Evolutionary conservation across 2,329 filamentous ascomycete species (phyloP), one percentile per base, ranked within the genome.

Genomic region (Penicillium sp.): DNA sequence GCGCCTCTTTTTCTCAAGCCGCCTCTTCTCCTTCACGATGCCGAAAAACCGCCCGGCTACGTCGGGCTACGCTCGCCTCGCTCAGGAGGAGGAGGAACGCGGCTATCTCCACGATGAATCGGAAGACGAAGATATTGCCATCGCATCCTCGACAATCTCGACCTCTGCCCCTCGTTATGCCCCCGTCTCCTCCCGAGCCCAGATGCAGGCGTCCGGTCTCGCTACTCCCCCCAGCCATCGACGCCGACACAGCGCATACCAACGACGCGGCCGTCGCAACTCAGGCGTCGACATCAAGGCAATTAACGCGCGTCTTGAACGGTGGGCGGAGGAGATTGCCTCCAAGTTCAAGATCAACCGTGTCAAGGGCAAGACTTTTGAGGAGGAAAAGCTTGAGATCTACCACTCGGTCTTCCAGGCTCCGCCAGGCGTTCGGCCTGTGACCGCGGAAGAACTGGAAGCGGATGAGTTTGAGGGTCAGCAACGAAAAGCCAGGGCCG

Each of bases 301-400:
- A 61, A 98, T 99, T 78, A 99, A 99, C 76, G 93, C 94, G 60
- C 86, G 95, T 25, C 81, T 99, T 28, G 95, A 99, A 78, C 85
- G 91, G 73, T 99, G 95, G 95, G 95, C 95, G 15, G 95, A 98
- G 69, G 95, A 99, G 79, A 98, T 99, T 71, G 93, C 95, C 34
- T 90, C 92, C 67, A 95, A 96, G 70, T 98, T 99, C 84, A 98
- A 96, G 81, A 91, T 93, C 65, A 83, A 85, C 67, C 88, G 88
- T 69, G 87, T 89, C 55, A 91, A 88, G 73, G 90, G 89, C 52
- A 89, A 87, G 70, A 86, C 85, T 7, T 79, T 88, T 47, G 91
- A 96, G 66, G 91, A 96, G 67, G 91, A 96, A 75, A 88, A 88
- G 56, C 82, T 97, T 37, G 95, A 99, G 79, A 99, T 99, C 61